Evolutionary conservation across 2,329 filamentous ascomycete species (phyloP).

Genomic region (Sordariomycetes sp.): DNA sequence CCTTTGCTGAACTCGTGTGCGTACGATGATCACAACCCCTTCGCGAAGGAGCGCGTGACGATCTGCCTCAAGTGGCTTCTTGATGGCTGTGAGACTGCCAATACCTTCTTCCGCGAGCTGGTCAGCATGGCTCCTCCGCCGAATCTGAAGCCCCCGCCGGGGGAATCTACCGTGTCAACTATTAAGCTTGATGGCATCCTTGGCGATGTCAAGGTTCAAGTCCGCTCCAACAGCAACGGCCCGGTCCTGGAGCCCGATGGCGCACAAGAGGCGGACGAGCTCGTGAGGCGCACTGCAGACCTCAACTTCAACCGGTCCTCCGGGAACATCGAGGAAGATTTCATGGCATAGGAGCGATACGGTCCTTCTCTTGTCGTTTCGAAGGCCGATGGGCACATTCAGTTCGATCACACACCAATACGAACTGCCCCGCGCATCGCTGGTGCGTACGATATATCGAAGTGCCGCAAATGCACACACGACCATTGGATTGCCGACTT

Average conservation of each 20-base stretch:
- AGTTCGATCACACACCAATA: too few species aligned
- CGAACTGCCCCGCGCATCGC: too few species aligned
- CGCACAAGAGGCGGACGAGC: constrained; percentile 20
- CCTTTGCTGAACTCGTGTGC: constrained; percentile 81
- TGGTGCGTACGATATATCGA: too few species aligned
- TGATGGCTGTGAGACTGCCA: constrained; percentile 66
- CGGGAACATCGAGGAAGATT: constrained; percentile 29
- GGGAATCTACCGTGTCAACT: constrained; percentile 27
- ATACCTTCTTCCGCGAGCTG: constrained; percentile 60
- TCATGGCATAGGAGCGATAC: constrained; percentile 25
- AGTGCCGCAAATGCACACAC: too few species aligned
- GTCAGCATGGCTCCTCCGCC: constrained; percentile 34
- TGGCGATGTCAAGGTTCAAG: constrained; percentile 47
- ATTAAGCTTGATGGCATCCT: constrained; percentile 46
- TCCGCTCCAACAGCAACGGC: constrained; percentile 25
- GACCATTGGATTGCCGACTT: too few species aligned
- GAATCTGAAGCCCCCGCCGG: constrained; percentile 23
- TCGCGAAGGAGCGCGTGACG: constrained; percentile 84
- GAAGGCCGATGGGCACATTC: not conserved
- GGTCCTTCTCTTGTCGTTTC: not conserved
- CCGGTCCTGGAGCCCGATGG: constrained; percentile 8
- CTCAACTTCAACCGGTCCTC: constrained; percentile 24
- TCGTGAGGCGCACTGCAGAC: constrained; percentile 33
- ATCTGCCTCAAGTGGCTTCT: constrained; percentile 80
- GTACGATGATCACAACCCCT: constrained; percentile 89